phyloP scores from a whole-genome alignment of 1,284 basidiomycete genomes.

The Puccinia polysora region DNA sequence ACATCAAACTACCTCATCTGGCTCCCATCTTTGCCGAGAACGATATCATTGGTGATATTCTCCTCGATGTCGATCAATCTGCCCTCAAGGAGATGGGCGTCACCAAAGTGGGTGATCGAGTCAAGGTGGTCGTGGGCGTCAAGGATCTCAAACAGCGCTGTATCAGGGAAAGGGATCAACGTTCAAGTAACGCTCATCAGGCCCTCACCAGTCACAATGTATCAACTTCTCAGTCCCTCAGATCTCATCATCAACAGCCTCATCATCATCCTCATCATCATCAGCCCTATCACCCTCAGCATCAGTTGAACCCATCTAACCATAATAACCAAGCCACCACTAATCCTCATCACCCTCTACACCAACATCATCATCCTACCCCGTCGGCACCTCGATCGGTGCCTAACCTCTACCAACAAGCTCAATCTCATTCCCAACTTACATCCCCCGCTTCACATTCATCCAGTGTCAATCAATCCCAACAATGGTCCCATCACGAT shows the following conservation, averaged over 20 bases:
- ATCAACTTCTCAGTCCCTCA: slow-evolving; percentile 6
- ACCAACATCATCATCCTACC: slow-evolving; percentile 18
- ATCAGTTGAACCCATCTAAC: too few relatives aligned
- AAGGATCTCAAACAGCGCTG: slow-evolving; percentile 67
- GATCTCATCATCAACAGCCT: slow-evolving; percentile 10
- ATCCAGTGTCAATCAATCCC: slow-evolving; percentile 50
- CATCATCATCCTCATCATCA: slow-evolving; percentile 37
- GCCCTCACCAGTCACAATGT: slow-evolving; percentile 15
- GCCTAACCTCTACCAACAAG: slow-evolving; percentile 50
- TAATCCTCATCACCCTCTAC: too few relatives aligned
- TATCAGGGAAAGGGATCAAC: slow-evolving; percentile 40
- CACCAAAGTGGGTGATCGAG: slow-evolving; percentile 76
- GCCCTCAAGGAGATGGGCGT: slow-evolving; percentile 84
- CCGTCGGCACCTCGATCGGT: slow-evolving; percentile 37
- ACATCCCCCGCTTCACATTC: slow-evolving; percentile 47
- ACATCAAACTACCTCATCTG: slow-evolving; percentile 64
- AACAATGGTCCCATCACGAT: slow-evolving; percentile 61
- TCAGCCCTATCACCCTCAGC: too few relatives aligned
- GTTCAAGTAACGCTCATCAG: slow-evolving; percentile 44
- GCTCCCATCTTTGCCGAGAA: slow-evolving; percentile 68
- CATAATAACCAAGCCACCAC: slow-evolving; percentile 7
- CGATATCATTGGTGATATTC: slow-evolving; percentile 80
- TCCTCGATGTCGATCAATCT: slow-evolving; percentile 79
- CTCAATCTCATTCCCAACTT: slow-evolving; percentile 62
- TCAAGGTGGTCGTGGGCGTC: slow-evolving; percentile 76